phyloP scores from a whole-genome alignment of 2,329 filamentous ascomycete genomes.

The Epichloe scottii region DNA sequence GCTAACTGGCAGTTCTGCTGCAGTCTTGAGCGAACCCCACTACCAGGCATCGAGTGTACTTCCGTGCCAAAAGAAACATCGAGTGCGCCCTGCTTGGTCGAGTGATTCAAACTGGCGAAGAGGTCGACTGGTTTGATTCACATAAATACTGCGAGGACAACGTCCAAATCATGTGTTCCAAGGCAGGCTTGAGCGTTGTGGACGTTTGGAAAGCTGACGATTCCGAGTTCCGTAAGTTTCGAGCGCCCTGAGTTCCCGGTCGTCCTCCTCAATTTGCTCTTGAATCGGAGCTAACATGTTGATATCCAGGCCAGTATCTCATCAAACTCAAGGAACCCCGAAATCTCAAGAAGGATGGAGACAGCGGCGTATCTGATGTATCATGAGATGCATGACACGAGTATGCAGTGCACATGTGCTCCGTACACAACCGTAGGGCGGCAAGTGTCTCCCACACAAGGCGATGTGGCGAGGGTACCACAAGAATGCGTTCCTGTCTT shows the following conservation, averaged over 20 bases:
- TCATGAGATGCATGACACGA: neutral
- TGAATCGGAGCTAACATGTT: constrained; percentile 9
- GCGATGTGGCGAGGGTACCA: neutral
- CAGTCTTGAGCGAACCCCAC: constrained; percentile 22
- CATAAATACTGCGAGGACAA: constrained; percentile 26
- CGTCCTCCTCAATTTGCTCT: neutral
- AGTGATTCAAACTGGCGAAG: constrained; percentile 19
- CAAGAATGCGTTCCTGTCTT: too few species aligned
- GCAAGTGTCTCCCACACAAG: neutral
- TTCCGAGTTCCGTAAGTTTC: constrained; percentile 26
- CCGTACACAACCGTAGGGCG: neutral
- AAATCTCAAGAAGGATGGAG: constrained; percentile 22
- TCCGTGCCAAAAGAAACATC: constrained; percentile 23
- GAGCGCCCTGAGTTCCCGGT: neutral
- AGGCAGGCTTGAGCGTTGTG: constrained; percentile 24
- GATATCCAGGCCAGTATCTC: constrained; percentile 23
- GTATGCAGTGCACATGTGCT: neutral
- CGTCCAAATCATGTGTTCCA: constrained; percentile 26
- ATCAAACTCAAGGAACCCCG: constrained; percentile 18
- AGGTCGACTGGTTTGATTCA: constrained; percentile 31
- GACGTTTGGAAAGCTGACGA: constrained; percentile 23
- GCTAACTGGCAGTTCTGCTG: constrained; percentile 27
- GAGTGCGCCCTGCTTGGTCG: constrained; percentile 13
- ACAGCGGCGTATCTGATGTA: constrained; percentile 24
- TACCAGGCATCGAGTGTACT: constrained; percentile 28